These are phyloP conservation scores for Chytridium lagenaria DNA, from an alignment of 371 early-diverging fungal genomes.

Conservation along the genomic window DNA sequence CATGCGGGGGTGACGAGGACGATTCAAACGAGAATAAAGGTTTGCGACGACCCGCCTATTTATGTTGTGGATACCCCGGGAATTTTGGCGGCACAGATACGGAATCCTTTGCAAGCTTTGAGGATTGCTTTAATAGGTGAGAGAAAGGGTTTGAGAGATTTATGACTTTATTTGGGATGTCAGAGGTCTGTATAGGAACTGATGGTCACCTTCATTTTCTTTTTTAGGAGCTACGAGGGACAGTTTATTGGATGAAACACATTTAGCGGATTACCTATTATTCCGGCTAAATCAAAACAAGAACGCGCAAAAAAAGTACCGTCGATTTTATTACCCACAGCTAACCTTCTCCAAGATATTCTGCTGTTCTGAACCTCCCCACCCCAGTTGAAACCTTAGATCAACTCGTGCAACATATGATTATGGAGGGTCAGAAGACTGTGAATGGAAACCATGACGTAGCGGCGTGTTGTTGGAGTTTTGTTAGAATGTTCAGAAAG, in stretches of 20 bases:
- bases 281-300: conserved; percentile 72
- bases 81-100: conserved; percentile 39
- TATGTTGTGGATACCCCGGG: conserved; percentile 93
- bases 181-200: background rate
- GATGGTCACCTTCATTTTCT: background rate
- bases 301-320: conserved; percentile 11
- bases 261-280: conserved; percentile 88
- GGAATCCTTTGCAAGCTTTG: conserved; percentile 43
- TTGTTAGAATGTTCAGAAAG: conserved; percentile 46
- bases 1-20: conserved; percentile 89
- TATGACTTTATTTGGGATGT: no score
- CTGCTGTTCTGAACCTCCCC: background rate
- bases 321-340: background rate
- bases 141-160: no score
- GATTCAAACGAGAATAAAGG: conserved; percentile 81
- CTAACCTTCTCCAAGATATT: background rate
- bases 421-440: background rate
- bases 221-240: conserved; percentile 81
- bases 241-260: conserved; percentile 77
- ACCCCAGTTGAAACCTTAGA: background rate
- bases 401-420: background rate
- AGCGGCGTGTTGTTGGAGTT: conserved; percentile 29
- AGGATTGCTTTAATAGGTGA: conserved; percentile 47
- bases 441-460: conserved; percentile 23
- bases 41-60: conserved; percentile 82